Percentiles rank a stretch among this genome's conserved stretches.
phyloP scores from a whole-genome alignment of 2,329 filamentous ascomycete species.

The Xylariaceae sp. region DNA sequence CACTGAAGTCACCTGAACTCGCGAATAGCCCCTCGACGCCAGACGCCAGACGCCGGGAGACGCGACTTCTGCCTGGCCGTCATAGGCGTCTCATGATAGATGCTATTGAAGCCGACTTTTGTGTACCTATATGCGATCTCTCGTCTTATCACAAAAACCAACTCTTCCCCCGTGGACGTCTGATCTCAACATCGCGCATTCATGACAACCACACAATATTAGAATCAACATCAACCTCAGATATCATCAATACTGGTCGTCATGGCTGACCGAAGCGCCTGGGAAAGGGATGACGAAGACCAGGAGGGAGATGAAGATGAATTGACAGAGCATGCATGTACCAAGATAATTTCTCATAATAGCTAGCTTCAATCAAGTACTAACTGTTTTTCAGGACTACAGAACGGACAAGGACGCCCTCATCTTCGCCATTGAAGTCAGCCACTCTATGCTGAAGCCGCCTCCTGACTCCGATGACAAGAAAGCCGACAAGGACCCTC shows the following conservation, averaged over 20 bases:
- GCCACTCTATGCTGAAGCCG: constrained; percentile 73
- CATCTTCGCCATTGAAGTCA: constrained; percentile 93
- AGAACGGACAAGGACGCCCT: constrained; percentile 95
- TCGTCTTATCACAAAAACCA: too few species aligned
- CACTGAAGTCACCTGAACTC: constrained; percentile 22
- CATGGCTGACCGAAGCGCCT: constrained; percentile 30
- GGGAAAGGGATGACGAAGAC: constrained; percentile 63
- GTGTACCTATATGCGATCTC: too few species aligned
- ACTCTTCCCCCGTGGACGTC: too few species aligned
- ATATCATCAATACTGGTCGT: not conserved
- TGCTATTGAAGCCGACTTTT: not conserved
- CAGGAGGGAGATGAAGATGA: constrained; percentile 62
- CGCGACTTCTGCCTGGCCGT: constrained; percentile 23
- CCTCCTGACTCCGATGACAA: constrained; percentile 64
- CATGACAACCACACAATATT: too few species aligned
- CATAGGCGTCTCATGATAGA: not conserved
- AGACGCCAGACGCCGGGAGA: constrained; percentile 16
- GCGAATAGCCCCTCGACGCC: constrained; percentile 14
- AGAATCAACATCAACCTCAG: too few species aligned
- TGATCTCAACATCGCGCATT: too few species aligned
- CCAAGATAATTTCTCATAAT: too few species aligned
- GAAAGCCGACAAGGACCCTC: constrained; percentile 73
- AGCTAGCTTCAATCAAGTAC: not conserved
- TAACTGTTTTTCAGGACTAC: constrained; percentile 59
- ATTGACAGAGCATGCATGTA: constrained; percentile 59